Conservation (phyloP, 805 yeast genomes). For the Lipomyces starkeyi region DNA sequence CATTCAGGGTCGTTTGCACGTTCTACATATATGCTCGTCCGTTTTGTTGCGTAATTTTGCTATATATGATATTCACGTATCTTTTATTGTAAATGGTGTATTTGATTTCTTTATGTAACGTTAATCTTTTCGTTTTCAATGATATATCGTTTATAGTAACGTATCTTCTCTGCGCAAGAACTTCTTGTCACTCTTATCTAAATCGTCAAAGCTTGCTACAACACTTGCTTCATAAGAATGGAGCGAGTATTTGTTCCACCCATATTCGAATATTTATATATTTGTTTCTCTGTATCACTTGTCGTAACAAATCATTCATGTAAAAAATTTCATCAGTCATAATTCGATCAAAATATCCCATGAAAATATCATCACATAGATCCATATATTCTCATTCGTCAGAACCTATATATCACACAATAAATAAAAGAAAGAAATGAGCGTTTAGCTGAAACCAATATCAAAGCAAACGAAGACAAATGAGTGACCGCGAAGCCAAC, state of each 20-base stretch:
- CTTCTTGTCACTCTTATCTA: no score
- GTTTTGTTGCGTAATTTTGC: neutral
- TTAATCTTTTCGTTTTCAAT: neutral
- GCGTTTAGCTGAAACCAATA: neutral
- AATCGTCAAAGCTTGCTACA: neutral
- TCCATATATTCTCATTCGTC: constrained; percentile 1
- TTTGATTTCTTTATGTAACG: neutral
- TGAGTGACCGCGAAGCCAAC: neutral
- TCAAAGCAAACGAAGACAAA: neutral
- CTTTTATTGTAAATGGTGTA: neutral
- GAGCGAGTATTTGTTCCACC: neutral
- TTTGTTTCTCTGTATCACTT: neutral
- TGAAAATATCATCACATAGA: neutral
- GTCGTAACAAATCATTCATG: neutral
- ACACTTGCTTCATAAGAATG: neutral
- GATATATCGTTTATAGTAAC: no score
- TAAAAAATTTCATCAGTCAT: neutral
- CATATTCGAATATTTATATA: neutral
- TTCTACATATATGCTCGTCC: neutral
- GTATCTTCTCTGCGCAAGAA: no score
- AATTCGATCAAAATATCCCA: neutral
- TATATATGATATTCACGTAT: no score
- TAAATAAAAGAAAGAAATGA: constrained; percentile 1
- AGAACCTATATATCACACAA: neutral
- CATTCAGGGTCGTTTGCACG: neutral